Evolutionary conservation across 2,329 filamentous ascomycete genomes (phyloP).

Genomic region (Fusarium sp.): DNA sequence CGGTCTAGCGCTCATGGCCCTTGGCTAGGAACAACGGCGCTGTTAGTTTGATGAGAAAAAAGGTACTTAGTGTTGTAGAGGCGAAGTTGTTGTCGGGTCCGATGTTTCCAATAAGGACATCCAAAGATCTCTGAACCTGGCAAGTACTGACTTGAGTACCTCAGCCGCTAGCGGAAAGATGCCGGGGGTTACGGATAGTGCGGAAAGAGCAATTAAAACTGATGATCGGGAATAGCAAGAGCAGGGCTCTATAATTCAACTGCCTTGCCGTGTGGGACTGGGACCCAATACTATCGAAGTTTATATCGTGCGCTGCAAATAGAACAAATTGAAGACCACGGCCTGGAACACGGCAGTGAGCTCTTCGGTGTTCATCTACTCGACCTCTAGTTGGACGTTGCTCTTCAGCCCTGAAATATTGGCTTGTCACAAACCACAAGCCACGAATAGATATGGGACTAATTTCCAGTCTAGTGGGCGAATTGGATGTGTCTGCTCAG

Average conservation of each 20-base stretch:
- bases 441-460: conserved; percentile 1
- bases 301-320: not conserved
- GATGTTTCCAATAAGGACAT: not conserved
- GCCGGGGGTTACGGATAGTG: too few relatives aligned
- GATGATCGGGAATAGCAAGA: too few relatives aligned
- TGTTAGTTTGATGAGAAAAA: conserved; percentile 10
- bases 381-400: conserved; percentile 16
- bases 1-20: conserved; percentile 3
- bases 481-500: not conserved
- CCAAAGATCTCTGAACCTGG: not conserved
- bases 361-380: conserved; percentile 10
- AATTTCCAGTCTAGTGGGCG: conserved; percentile 9
- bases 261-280: not conserved
- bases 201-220: not conserved
- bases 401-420: conserved; percentile 29
- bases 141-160: not conserved
- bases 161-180: not conserved
- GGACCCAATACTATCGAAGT: not conserved
- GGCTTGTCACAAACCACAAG: conserved; percentile 14
- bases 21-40: conserved; percentile 12
- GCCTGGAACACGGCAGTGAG: conserved; percentile 10
- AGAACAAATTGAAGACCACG: not conserved
- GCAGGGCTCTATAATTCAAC: not conserved
- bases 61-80: not conserved
- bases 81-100: not conserved